A percentile compares a stretch with the other conserved stretches of the same genome.
Conservation (phyloP, 352 stramenopile species). For the Phytophthora pisi region DNA sequence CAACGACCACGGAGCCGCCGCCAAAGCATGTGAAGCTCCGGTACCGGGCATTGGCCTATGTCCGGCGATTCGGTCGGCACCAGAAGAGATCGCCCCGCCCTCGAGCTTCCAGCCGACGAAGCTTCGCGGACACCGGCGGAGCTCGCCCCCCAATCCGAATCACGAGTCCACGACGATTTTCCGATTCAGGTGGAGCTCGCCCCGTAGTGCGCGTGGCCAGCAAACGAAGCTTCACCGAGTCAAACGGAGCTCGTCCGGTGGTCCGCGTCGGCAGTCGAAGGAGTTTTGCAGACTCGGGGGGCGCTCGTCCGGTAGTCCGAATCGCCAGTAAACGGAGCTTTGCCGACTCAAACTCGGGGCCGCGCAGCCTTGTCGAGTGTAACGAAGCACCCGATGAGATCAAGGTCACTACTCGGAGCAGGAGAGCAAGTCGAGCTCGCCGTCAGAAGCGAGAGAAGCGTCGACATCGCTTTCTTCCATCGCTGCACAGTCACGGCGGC, state of each 20-base stretch:
- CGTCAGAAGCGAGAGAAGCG: constrained; percentile 16
- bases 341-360: constrained; percentile 13
- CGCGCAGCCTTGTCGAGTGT: neutral
- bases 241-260: constrained; percentile 1
- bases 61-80: constrained; percentile 30
- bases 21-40: constrained; percentile 29
- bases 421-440: constrained; percentile 12
- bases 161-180: neutral
- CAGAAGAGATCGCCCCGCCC: neutral
- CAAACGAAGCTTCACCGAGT: constrained; percentile 8
- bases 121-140: constrained; percentile 9
- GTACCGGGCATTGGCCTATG: constrained; percentile 31
- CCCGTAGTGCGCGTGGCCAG: constrained; percentile 2
- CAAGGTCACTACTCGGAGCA: constrained; percentile 17
- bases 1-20: constrained; percentile 16
- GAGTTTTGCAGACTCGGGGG: constrained; percentile 5
- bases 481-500: constrained; percentile 9
- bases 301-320: constrained; percentile 6
- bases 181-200: neutral
- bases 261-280: neutral
- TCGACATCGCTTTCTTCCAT: constrained; percentile 20
- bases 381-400: neutral
- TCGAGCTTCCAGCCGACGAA: constrained; percentile 15
- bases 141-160: constrained; percentile 2
- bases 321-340: constrained; percentile 11